Evolutionary conservation across 768 basidiomycete genomes (phyloP).

Genomic region (Trametes coccinea): DNA sequence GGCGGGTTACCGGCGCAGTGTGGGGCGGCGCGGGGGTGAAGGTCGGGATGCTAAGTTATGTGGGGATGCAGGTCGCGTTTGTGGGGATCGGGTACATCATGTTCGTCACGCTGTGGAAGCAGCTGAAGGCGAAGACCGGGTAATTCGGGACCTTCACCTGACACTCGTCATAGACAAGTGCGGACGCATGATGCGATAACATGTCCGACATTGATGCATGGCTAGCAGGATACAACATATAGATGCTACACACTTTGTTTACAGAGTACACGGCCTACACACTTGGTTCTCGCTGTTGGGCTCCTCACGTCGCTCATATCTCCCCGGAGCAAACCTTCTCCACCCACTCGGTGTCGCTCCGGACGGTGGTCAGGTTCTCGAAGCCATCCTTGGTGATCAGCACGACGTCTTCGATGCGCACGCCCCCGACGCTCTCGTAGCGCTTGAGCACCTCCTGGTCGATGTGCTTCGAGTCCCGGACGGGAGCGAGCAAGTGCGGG

Average conservation of each 20-base stretch:
- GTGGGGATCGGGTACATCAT: constrained; percentile 59
- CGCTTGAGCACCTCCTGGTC: constrained; percentile 64
- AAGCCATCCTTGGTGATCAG: constrained; percentile 71
- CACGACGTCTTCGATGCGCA: constrained; percentile 92
- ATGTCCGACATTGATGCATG: neutral
- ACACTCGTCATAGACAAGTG: too few relatives aligned
- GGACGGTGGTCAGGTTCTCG: constrained; percentile 85
- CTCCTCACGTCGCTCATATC: constrained; percentile 22
- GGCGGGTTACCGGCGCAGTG: constrained; percentile 65
- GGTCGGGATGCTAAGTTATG: constrained; percentile 61
- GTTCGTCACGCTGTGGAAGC: constrained; percentile 57
- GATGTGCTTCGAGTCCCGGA: constrained; percentile 64
- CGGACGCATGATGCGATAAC: neutral
- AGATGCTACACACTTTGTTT: neutral
- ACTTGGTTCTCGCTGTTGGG: too few relatives aligned
- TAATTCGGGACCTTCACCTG: neutral
- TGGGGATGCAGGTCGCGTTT: constrained; percentile 59
- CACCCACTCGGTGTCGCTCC: constrained; percentile 79
- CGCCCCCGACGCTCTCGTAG: constrained; percentile 86
- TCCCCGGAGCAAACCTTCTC: constrained; percentile 80
- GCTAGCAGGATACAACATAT: neutral
- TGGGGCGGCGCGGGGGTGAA: constrained; percentile 64
- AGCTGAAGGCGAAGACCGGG: constrained; percentile 57
- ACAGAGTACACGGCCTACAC: too few relatives aligned
- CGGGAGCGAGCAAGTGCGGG: constrained; percentile 67